Percentiles rank a stretch among this genome's conserved stretches.
These are phyloP conservation scores for Corymbia citriodora DNA, from an alignment of 441 rosid genomes.

Conservation along the genomic window DNA sequence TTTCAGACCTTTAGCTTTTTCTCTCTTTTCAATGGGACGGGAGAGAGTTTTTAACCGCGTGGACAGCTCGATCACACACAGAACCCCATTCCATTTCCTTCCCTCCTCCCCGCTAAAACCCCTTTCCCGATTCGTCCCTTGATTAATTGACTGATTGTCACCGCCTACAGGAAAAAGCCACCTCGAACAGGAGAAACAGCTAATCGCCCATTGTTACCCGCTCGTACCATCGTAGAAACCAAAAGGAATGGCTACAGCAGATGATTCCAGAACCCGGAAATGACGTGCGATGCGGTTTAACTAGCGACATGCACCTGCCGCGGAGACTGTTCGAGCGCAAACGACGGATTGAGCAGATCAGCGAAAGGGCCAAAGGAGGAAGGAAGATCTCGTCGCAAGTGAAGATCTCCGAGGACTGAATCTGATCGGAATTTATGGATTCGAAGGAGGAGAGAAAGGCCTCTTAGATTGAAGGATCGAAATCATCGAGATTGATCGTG, in stretches of 20 bases:
- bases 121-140: not conserved
- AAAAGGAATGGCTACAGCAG: not conserved
- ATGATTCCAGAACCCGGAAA: not conserved
- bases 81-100: not conserved
- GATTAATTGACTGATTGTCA: not conserved
- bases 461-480: not conserved
- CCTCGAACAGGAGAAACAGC: not conserved
- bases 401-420: not conserved
- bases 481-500: not conserved
- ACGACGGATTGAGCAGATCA: not conserved
- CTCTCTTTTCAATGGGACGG: not conserved
- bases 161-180: not conserved
- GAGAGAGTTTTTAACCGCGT: not conserved
- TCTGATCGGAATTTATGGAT: not conserved
- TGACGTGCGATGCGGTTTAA: not conserved
- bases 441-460: not conserved
- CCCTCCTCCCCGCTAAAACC: not conserved
- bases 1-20: not conserved
- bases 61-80: constrained; percentile 4
- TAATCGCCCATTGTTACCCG: not conserved
- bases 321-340: not conserved
- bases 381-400: not conserved
- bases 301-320: accelerated
- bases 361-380: not conserved
- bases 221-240: not conserved